These are phyloP conservation scores for Diutina ranongensis DNA, from an alignment of 1,139 yeast genomes.

Conservation along the genomic window DNA sequence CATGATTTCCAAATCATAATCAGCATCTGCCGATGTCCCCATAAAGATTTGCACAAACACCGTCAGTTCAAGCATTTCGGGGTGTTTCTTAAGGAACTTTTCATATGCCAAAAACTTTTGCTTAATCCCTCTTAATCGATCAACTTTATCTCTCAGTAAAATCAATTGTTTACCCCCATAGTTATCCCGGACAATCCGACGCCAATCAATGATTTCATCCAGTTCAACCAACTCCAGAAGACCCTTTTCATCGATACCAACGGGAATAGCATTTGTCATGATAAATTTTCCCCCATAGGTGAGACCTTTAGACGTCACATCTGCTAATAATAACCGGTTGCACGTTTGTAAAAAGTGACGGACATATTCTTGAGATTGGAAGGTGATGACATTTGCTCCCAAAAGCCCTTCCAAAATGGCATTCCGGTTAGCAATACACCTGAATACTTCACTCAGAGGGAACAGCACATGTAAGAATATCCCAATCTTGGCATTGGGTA, in stretches of 20 bases:
- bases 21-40: constrained; percentile 41
- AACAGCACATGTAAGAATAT: constrained; percentile 88
- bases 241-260: constrained; percentile 73
- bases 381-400: constrained; percentile 80
- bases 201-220: constrained; percentile 58
- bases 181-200: constrained; percentile 57
- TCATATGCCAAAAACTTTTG: constrained; percentile 86
- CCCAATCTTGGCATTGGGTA: constrained; percentile 84
- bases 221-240: constrained; percentile 35
- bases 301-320: constrained; percentile 66
- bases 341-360: constrained; percentile 91
- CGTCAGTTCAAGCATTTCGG: constrained; percentile 55
- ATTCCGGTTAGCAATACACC: constrained; percentile 84
- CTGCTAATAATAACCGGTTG: constrained; percentile 72
- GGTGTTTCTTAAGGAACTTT: constrained; percentile 56
- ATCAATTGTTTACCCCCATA: constrained; percentile 66
- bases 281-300: constrained; percentile 58
- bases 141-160: constrained; percentile 83
- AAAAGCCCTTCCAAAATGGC: constrained; percentile 70
- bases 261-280: constrained; percentile 60
- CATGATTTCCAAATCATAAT: constrained; percentile 61
- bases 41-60: constrained; percentile 78
- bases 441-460: constrained; percentile 91
- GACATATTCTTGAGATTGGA: constrained; percentile 88
- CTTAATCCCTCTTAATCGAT: constrained; percentile 76